These are phyloP conservation scores for Septoria linicola DNA, from an alignment of 2,329 filamentous ascomycete species.

Conservation along the genomic window DNA sequence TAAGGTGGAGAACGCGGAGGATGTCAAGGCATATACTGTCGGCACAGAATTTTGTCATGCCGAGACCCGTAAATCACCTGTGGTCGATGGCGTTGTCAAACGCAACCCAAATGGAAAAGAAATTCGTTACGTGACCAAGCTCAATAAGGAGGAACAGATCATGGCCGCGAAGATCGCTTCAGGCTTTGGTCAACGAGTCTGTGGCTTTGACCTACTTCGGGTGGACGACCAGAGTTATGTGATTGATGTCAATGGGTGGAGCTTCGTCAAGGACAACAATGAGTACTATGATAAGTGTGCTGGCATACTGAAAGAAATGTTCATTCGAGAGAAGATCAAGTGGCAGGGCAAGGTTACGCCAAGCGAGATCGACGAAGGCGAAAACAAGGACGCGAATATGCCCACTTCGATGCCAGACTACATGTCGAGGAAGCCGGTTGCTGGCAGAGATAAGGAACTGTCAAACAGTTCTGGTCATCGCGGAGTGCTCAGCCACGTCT, in stretches of 20 bases:
- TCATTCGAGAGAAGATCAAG: constrained; percentile 73
- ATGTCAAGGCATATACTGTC: constrained; percentile 98
- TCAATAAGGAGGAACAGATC: constrained; percentile 75
- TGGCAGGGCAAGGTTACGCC: constrained; percentile 46
- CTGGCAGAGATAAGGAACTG: constrained; percentile 28
- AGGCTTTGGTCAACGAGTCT: constrained; percentile 91
- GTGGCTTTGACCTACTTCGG: constrained; percentile 89
- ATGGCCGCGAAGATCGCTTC: constrained; percentile 88
- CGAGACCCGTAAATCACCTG: constrained; percentile 93
- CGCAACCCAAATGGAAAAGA: constrained; percentile 98
- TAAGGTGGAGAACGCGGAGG: constrained; percentile 92
- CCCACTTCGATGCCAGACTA: constrained; percentile 22
- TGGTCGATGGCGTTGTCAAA: constrained; percentile 92
- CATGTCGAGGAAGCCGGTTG: constrained; percentile 37
- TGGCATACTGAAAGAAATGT: constrained; percentile 81
- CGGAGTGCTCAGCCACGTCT: constrained; percentile 55
- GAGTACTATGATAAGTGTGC: constrained; percentile 95
- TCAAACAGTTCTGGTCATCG: constrained; percentile 37
- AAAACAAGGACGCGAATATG: constrained; percentile 13
- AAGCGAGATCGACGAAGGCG: constrained; percentile 30
- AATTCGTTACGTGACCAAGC: constrained; percentile 85
- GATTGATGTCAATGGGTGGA: constrained; percentile 99
- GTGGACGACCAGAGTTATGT: constrained; percentile 90
- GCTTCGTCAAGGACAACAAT: constrained; percentile 98
- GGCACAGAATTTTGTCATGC: constrained; percentile 91